A percentile compares a stretch with the other conserved stretches of the same genome.
Evolutionary conservation across 1,284 basidiomycete genomes (phyloP).

Genomic region (Quambalaria eucalypti): DNA sequence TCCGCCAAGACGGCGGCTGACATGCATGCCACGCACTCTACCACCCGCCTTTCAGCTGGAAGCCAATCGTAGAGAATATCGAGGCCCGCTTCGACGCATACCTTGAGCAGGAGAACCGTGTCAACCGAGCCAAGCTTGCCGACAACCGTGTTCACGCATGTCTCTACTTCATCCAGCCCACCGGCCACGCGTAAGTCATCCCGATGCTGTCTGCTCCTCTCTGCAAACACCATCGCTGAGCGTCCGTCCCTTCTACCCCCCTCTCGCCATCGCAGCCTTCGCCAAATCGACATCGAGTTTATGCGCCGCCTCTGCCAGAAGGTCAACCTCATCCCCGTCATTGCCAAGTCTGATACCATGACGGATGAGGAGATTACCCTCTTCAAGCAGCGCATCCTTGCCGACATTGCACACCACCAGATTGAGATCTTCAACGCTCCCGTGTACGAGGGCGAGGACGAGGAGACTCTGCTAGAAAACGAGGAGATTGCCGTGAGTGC

Average conservation of each 20-base stretch:
- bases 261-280: slow-evolving; percentile 15
- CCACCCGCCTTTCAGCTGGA: slow-evolving; percentile 27
- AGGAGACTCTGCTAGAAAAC: slow-evolving; percentile 42
- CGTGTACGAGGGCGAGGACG: slow-evolving; percentile 40
- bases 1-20: too few species aligned
- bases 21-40: too few species aligned
- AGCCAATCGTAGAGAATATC: slow-evolving; percentile 45
- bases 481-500: slow-evolving; percentile 37
- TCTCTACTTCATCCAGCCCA: slow-evolving; percentile 46
- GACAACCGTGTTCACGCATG: slow-evolving; percentile 46
- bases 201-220: not conserved
- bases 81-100: slow-evolving; percentile 44
- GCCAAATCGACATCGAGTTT: slow-evolving; percentile 46
- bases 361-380: slow-evolving; percentile 36
- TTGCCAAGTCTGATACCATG: slow-evolving; percentile 45
- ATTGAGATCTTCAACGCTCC: slow-evolving; percentile 45
- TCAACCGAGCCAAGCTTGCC: slow-evolving; percentile 42
- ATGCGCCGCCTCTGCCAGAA: slow-evolving; percentile 43
- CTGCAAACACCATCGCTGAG: not conserved
- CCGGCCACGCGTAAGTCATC: slow-evolving; percentile 29
- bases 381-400: slow-evolving; percentile 44
- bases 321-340: slow-evolving; percentile 45
- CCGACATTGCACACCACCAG: slow-evolving; percentile 42
- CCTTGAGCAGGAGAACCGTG: slow-evolving; percentile 46
- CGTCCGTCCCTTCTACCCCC: not conserved